Evolutionary conservation across 306 rosid species (phyloP), one percentile per base, ranked within the genome.

Genomic region (Rosa persica): DNA sequence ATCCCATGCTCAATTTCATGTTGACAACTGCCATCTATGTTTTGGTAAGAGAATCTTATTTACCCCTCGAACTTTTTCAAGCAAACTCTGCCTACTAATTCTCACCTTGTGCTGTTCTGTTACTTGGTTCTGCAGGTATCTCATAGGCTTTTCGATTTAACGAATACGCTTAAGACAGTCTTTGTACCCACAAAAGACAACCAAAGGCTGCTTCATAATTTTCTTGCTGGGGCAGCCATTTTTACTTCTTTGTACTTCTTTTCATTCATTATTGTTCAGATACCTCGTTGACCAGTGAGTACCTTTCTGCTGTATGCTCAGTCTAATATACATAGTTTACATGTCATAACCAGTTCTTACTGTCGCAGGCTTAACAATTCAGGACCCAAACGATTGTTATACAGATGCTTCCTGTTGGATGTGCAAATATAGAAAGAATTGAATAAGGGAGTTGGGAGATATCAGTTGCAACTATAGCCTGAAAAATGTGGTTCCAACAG

Each of bases 1-100:
- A 89, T 84, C 97, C 99, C 5, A 19, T 96, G 92, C 98, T 96
- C 77, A 96, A 96, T 86, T 93, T 96, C 87, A 91, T 91, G 97
- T 97, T 96, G 70, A 91, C 94, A 60, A 93, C 96, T 70, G 97
- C 98, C 49, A 81, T 91, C 70, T 96, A 93, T 81, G 52, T 91
- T 84, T 81, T 96, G 81, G 98, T 96, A 88, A 83, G 90, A 72
- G 77, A 67, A 44, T 74, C 68, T 30, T 68, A 64, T 76, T 77
- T 81, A 39, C 17, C 81, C 68, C 58, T 79, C 40, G 6, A 27
- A 61, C 72, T 66, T 76, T 78, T 38, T 54, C 52, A 36, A 72
- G 67, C 66, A 74, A 51, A 48, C 82, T 65, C 57, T 80, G 62
- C 78, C 57, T 68, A 54, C 43, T 22, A 12, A 6, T 74, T 39